A percentile compares a stretch with the other conserved stretches of the same genome.
These are phyloP conservation scores for Closterium sp. DNA, from an alignment of 139 green algal species.

Conservation along the genomic window DNA sequence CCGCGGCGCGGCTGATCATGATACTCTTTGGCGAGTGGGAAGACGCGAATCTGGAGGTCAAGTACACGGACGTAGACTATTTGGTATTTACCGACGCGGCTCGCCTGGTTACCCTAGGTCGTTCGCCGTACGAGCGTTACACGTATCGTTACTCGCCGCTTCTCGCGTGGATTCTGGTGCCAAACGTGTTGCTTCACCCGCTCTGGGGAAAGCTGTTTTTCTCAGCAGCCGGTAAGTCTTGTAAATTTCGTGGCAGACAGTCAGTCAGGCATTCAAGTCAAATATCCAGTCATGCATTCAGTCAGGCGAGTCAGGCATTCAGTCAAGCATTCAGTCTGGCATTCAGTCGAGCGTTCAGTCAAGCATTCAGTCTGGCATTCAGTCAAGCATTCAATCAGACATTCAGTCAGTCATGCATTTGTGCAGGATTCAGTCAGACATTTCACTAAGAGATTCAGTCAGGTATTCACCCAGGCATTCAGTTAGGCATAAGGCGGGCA, in stretches of 20 bases:
- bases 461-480: background rate
- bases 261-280: background rate
- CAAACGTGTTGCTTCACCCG: constrained; percentile 71
- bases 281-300: background rate
- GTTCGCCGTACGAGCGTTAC: constrained; percentile 53
- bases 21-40: constrained; percentile 24
- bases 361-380: background rate
- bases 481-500: background rate
- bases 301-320: background rate
- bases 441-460: background rate
- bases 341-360: background rate
- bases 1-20: background rate
- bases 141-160: constrained; percentile 86
- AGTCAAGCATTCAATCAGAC: background rate
- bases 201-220: constrained; percentile 89
- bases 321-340: too few relatives aligned
- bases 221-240: constrained; percentile 40
- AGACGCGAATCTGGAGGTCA: constrained; percentile 11
- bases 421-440: background rate
- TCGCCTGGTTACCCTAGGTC: constrained; percentile 50
- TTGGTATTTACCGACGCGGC: constrained; percentile 71
- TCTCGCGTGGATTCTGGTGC: constrained; percentile 77
- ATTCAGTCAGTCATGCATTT: background rate
- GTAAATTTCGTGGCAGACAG: background rate
- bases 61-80: constrained; percentile 94